Conservation (phyloP, 2,329 filamentous ascomycete species). For the Colletotrichum brevisporum region DNA sequence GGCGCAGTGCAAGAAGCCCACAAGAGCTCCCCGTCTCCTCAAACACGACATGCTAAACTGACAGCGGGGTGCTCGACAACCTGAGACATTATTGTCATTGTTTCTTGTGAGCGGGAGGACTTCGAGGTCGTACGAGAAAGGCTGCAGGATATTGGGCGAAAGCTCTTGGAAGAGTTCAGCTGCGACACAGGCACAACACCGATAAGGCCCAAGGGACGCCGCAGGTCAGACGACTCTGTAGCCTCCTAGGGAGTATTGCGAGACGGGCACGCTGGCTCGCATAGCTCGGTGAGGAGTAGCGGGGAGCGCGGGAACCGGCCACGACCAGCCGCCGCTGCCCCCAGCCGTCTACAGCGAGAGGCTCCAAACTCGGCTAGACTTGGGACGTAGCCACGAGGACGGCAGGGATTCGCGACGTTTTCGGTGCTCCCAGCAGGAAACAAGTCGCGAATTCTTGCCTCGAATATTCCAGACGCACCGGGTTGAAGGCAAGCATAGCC, state of each 20-base stretch:
- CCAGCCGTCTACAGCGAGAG: conserved; percentile 4
- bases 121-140: no score
- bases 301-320: background rate
- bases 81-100: background rate
- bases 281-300: background rate
- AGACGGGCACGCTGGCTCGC: background rate
- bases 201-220: conserved; percentile 24
- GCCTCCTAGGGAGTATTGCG: no score
- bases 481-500: background rate
- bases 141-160: background rate
- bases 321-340: conserved; percentile 17
- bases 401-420: conserved; percentile 6
- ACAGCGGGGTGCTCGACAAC: background rate
- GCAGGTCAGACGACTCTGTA: conserved; percentile 27
- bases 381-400: conserved; percentile 2
- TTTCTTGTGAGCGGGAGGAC: background rate
- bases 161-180: conserved; percentile 5
- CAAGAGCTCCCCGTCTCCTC: background rate
- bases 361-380: background rate
- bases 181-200: conserved; percentile 11
- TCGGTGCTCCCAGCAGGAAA: background rate
- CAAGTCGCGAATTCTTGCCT: conserved; percentile 9
- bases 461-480: background rate
- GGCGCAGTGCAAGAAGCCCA: conserved; percentile 1
- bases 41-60: conserved; percentile 1